phyloP scores from a whole-genome alignment of 176 grass and related monocot genomes.

The Musa itinerans region DNA sequence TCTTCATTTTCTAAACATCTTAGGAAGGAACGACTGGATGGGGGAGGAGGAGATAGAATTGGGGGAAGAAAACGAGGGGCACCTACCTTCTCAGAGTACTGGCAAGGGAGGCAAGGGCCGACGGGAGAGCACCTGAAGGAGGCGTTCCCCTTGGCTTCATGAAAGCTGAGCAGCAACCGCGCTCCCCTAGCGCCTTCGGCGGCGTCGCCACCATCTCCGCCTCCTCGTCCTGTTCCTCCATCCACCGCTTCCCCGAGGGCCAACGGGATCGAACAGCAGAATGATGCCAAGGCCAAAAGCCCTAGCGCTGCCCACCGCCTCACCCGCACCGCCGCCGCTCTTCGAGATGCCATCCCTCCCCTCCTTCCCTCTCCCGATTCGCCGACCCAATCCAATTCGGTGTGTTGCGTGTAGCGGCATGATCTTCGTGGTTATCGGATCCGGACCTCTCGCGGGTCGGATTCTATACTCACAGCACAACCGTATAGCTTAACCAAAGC shows the following conservation, averaged over 20 bases:
- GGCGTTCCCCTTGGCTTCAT: constrained; percentile 68
- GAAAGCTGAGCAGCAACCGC: constrained; percentile 67
- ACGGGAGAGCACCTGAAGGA: constrained; percentile 60
- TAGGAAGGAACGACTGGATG: not conserved
- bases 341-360: not conserved
- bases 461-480: too few relatives aligned
- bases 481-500: too few relatives aligned
- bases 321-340: not conserved
- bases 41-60: not conserved
- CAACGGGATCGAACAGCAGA: not conserved
- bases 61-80: not conserved
- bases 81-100: constrained; percentile 96
- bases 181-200: constrained; percentile 4
- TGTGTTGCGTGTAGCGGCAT: too few relatives aligned
- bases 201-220: not conserved
- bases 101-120: constrained; percentile 69
- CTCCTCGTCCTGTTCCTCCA: not conserved
- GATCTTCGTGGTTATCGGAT: too few relatives aligned
- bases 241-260: not conserved
- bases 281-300: not conserved
- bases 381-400: too few relatives aligned
- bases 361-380: not conserved
- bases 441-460: too few relatives aligned
- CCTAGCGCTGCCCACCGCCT: not conserved
- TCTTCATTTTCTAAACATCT: not conserved